Base-by-base conservation (phyloP, 345 rosid species). In the Eucalyptus pauciflora region DNA sequence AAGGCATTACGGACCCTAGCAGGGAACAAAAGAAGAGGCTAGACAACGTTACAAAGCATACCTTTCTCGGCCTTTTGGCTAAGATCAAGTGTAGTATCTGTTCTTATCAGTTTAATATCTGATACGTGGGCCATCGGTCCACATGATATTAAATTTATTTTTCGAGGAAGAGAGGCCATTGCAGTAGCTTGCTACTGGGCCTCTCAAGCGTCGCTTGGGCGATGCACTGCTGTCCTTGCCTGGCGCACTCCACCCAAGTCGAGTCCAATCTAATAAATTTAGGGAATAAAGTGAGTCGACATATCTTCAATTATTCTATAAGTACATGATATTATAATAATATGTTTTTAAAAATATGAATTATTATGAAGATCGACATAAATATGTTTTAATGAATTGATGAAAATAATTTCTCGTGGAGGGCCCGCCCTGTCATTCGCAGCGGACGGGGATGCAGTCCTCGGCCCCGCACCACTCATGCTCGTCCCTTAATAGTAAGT, bases 31-130 rank as follows among this genome's bases (percentile, higher is more conserved):
- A n/a, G 18, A 29, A 13, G 37, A 64, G 71, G 71, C 33, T 1
- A 62, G 71, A 7, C 33, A 7, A 2, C 14, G 7, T 9, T 24
- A 0, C 2, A 1, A 29, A 7, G 48, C 93, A 92, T 93, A 93
- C 92, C 94, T 92, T 93, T 93, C 94, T 94, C 94, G 94, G 96
- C 94, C 94, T 93, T 93, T 93, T 92, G 93, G 94, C 94, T 94
- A 93, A 93, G 94, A 93, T 93, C 94, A 93, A 93, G 93, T 92
- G 94, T 92, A 93, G 94, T 92, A 94, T 93, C 92, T 92, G 91
- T 92, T 92, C 92, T 94, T 94, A 93, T 92, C 93, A 93, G 93
- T 93, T 93, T 92, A 94, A 93, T 94, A 93, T 93, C 88, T 92
- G 93, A 92, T 91, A 90, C 67, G 93, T 90, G 91, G 48, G 89